Evolutionary conservation across 1,284 basidiomycete species (phyloP), one percentile per base, ranked within the genome.

Genomic region (Jaminaea rosea): DNA sequence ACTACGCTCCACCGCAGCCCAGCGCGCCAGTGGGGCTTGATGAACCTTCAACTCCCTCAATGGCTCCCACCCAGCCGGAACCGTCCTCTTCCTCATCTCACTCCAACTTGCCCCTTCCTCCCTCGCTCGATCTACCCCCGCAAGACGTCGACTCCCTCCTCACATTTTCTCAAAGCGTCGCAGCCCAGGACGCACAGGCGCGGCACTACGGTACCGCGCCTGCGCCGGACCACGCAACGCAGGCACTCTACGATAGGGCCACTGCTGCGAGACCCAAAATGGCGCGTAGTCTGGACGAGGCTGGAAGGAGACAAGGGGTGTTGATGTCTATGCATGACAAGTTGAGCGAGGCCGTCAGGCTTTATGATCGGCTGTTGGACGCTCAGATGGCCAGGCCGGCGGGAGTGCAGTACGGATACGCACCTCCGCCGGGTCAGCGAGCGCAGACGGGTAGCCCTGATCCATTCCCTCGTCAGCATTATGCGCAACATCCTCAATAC

Each of bases 271-370:
- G 88, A 57, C 87, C 88, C 0, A 92, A 91, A 70, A 76, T 96
- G 52, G 86, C 84, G 2, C 78, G 88, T 74, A 88, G 83, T 65
- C 76, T 92, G 52, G 89, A 89, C 72, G 90, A 96, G 70, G 82
- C 88, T 10, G 83, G 82, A 15, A 80, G 87, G 65, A 90, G 93
- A 81, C 86, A 91, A 76, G 79, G 86, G 84, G 66, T 89, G 68
- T 77, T 97, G 17, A 79, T 83, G 7, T 88, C 92, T 47, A 94
- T 96, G 90, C 87, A 96, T 67, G 85, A 86, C 55, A 92, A 94
- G 74, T 78, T 96, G 2, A 87, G 88, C 0, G 83, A 93, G 73
- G 89, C 88, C 0, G 89, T 96, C 41, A 85, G 85, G 60, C 77
- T 93, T 2, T 96, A 94, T 73, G 90, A 94, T 65, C 81, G 84